Percentiles rank a stretch among this genome's conserved stretches.
Conservation (phyloP, 2,329 filamentous ascomycete species). For the Colletotrichum sp. region DNA sequence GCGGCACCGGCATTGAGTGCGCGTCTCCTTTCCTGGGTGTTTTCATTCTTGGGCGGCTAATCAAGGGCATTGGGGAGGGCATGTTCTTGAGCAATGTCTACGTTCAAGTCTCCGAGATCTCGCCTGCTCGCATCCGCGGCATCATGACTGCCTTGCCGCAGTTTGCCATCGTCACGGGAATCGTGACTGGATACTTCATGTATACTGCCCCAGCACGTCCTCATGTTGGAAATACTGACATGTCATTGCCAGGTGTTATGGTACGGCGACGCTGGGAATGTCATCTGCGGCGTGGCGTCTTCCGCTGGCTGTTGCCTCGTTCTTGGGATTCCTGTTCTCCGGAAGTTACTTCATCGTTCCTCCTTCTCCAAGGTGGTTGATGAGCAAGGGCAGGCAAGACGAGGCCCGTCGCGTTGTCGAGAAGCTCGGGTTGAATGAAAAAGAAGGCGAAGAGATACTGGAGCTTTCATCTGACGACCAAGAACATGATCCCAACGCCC, state of each 20-base stretch:
- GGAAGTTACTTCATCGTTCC: conserved; percentile 40
- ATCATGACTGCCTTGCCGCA: conserved; percentile 58
- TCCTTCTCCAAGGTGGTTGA: conserved; percentile 62
- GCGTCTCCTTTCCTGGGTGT: conserved; percentile 44
- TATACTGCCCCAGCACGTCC: conserved; percentile 33
- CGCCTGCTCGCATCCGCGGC: conserved; percentile 55
- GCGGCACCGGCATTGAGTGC: conserved; percentile 52
- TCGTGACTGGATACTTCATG: conserved; percentile 63
- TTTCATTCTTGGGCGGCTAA: conserved; percentile 58
- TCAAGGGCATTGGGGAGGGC: conserved; percentile 63
- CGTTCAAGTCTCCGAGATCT: conserved; percentile 64
- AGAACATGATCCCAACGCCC: conserved; percentile 29
- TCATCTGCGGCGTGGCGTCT: conserved; percentile 61
- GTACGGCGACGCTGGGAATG: conserved; percentile 45
- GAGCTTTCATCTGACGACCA: conserved; percentile 17
- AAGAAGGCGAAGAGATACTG: conserved; percentile 44
- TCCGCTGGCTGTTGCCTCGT: conserved; percentile 48
- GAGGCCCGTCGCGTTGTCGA: conserved; percentile 46
- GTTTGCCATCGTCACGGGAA: conserved; percentile 53
- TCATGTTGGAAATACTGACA: neutral
- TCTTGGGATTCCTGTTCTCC: conserved; percentile 35
- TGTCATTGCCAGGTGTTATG: conserved; percentile 42
- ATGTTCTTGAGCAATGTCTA: conserved; percentile 58
- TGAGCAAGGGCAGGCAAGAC: conserved; percentile 42
- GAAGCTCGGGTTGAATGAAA: conserved; percentile 48